These are phyloP conservation scores for Penicillium crystallinum DNA, from an alignment of 495 filamentous ascomycete species.

Conservation along the genomic window DNA sequence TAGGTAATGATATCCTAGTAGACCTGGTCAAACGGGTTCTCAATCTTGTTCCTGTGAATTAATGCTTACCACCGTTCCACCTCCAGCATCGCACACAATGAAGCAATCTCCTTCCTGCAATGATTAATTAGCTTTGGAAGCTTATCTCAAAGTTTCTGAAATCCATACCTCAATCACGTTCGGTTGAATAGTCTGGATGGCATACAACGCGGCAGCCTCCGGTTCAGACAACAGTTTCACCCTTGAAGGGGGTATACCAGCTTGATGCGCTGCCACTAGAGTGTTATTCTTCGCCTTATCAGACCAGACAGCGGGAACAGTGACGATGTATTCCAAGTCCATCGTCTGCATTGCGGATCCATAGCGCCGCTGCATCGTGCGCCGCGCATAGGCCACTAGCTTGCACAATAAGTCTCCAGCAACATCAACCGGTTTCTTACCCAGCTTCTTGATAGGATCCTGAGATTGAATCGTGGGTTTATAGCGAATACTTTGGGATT, in stretches of 20 bases:
- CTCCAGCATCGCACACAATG: conserved; percentile 54
- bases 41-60: too few species aligned
- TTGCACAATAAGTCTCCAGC: conserved; percentile 38
- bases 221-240: conserved; percentile 56
- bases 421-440: conserved; percentile 29
- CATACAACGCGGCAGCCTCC: conserved; percentile 55
- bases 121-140: not conserved
- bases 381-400: conserved; percentile 33
- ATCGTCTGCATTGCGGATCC: conserved; percentile 12
- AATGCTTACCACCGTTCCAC: conserved; percentile 52
- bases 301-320: conserved; percentile 53
- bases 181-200: conserved; percentile 32
- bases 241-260: conserved; percentile 38
- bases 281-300: conserved; percentile 47
- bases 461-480: conserved; percentile 14
- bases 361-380: conserved; percentile 27
- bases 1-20: conserved; percentile 46
- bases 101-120: conserved; percentile 38
- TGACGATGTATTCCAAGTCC: conserved; percentile 38
- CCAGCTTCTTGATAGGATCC: conserved; percentile 12
- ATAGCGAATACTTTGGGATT: conserved; percentile 14
- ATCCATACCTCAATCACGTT: conserved; percentile 19
- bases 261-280: conserved; percentile 37
- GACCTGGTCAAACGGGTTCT: not conserved
- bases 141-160: not conserved